Percentiles rank a stretch among this genome's conserved stretches.
Evolutionary conservation across 2,329 filamentous ascomycete species (phyloP).

Genomic region (Colletotrichum sp.): DNA sequence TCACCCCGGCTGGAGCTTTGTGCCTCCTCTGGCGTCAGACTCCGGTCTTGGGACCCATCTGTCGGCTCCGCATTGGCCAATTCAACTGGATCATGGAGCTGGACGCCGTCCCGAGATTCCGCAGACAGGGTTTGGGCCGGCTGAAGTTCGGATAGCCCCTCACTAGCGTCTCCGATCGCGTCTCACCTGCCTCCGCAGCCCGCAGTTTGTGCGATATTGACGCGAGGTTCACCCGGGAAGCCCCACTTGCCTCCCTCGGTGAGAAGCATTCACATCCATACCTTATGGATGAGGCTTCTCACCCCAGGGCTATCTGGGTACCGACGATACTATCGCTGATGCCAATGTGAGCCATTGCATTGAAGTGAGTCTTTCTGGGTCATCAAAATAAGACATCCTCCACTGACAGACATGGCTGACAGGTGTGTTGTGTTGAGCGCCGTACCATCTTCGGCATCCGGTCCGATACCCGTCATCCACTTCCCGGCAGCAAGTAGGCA

Average conservation of each 20-base stretch:
- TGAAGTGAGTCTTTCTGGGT: not conserved
- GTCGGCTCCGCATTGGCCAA: not conserved
- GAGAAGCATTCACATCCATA: not conserved
- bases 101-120: constrained; percentile 20
- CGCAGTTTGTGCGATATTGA: not conserved
- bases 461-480: not conserved
- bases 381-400: not conserved
- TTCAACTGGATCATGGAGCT: not conserved
- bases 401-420: not conserved
- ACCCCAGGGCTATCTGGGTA: not conserved
- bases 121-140: not conserved
- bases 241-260: not conserved
- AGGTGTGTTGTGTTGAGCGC: not conserved
- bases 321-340: not conserved
- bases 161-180: not conserved
- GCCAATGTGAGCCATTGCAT: not conserved
- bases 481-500: not conserved
- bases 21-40: not conserved
- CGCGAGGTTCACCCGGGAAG: not conserved
- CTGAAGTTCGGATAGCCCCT: not conserved
- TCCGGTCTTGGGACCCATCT: not conserved
- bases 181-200: not conserved
- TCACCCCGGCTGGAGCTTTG: constrained; percentile 7
- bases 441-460: not conserved
- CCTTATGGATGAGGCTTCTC: not conserved